Conservation (phyloP, 2,329 filamentous ascomycete species). For the Aspergillus hiratsukae region DNA sequence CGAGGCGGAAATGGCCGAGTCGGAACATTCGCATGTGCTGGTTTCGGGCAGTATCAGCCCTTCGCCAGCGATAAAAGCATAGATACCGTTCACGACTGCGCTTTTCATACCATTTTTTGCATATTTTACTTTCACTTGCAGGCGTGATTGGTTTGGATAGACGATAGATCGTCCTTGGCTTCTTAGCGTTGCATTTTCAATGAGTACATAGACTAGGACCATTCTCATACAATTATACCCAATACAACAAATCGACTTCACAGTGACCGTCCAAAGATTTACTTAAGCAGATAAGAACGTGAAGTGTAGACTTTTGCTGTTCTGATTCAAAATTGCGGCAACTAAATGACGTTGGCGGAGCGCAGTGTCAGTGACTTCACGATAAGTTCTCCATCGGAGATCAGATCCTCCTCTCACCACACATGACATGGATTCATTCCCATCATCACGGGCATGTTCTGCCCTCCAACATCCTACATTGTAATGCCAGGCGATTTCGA, state of each 20-base stretch:
- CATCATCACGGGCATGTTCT: slow-evolving; percentile 30
- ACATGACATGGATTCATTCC: slow-evolving; percentile 18
- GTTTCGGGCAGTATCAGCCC: slow-evolving; percentile 4
- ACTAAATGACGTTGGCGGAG: background rate
- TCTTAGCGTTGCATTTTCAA: background rate
- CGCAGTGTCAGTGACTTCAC: background rate
- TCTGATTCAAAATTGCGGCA: no score
- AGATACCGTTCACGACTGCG: background rate
- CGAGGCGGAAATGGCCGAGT: slow-evolving; percentile 27
- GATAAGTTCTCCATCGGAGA: background rate
- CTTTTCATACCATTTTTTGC: background rate
- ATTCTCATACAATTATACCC: background rate
- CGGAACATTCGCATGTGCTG: slow-evolving; percentile 3
- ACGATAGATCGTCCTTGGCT: background rate
- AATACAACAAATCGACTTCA: background rate
- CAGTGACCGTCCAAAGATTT: background rate
- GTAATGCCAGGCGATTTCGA: slow-evolving; percentile 17
- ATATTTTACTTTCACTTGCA: background rate
- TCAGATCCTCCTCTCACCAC: background rate
- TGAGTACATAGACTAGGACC: background rate
- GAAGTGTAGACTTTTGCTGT: no score
- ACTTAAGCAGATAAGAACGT: background rate
- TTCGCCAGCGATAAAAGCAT: slow-evolving; percentile 14
- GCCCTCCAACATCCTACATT: slow-evolving; percentile 14
- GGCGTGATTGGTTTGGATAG: background rate